Conservation (phyloP, 768 basidiomycete genomes). For the Chalciporus piperatus region DNA sequence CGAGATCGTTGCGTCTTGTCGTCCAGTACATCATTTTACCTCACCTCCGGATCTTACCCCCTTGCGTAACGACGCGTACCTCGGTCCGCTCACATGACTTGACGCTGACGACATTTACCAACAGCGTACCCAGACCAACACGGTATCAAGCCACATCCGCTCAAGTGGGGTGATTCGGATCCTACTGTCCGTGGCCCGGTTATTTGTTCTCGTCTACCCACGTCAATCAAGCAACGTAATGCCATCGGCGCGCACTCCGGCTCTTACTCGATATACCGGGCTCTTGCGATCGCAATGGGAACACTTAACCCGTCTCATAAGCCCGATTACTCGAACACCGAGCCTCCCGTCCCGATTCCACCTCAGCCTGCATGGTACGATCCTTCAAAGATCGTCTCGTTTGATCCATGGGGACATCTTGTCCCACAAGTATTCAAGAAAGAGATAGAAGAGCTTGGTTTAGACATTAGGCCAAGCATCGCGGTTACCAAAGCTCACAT, state of each 20-base stretch:
- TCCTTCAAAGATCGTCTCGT: constrained; percentile 78
- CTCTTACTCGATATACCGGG: constrained; percentile 92
- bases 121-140: constrained; percentile 88
- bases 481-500: constrained; percentile 91
- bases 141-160: constrained; percentile 75
- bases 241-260: constrained; percentile 93
- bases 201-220: constrained; percentile 81
- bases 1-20: background rate
- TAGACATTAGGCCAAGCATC: constrained; percentile 91
- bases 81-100: constrained; percentile 3
- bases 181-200: constrained; percentile 76
- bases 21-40: constrained; percentile 3
- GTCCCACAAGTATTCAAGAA: constrained; percentile 67
- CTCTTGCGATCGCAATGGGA: constrained; percentile 89
- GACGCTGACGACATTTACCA: constrained; percentile 8
- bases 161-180: constrained; percentile 77
- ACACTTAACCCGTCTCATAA: constrained; percentile 75
- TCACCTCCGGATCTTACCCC: constrained; percentile 12
- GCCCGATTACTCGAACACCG: constrained; percentile 77
- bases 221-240: constrained; percentile 86
- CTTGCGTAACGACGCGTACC: constrained; percentile 9
- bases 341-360: constrained; percentile 80
- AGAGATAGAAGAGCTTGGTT: constrained; percentile 58
- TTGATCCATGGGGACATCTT: constrained; percentile 93
- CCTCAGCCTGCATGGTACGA: constrained; percentile 78